Conservation (phyloP, 305 asterid species). For the Withania somnifera region DNA sequence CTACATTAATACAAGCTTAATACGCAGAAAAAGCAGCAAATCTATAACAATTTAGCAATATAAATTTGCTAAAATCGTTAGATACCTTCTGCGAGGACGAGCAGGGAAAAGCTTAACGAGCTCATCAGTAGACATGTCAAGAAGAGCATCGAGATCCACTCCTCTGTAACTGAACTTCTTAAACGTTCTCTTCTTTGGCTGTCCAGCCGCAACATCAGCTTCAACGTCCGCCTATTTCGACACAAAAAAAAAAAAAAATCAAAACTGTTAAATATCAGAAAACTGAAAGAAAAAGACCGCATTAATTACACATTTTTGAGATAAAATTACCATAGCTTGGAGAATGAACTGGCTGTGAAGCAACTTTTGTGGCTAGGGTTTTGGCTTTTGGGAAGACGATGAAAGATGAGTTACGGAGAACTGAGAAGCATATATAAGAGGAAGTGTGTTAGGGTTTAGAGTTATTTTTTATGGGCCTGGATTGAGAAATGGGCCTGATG, state of each 20-base stretch:
- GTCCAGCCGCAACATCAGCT: constrained; percentile 29
- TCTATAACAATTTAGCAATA: background rate
- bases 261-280: background rate
- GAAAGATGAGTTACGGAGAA: background rate
- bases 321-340: background rate
- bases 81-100: constrained; percentile 33
- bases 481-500: background rate
- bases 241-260: background rate
- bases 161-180: constrained; percentile 50
- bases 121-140: constrained; percentile 36
- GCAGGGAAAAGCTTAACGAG: constrained; percentile 42
- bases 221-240: constrained; percentile 36
- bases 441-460: background rate
- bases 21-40: background rate
- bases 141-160: constrained; percentile 40
- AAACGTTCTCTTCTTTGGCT: constrained; percentile 45
- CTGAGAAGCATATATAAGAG: background rate
- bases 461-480: background rate
- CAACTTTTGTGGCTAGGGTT: background rate
- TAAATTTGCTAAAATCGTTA: background rate
- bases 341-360: background rate
- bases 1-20: background rate
- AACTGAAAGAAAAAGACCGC: background rate
- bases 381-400: background rate
- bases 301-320: background rate